phyloP scores from a whole-genome alignment of 495 filamentous ascomycete species.

The Aspergillus cristatus region DNA sequence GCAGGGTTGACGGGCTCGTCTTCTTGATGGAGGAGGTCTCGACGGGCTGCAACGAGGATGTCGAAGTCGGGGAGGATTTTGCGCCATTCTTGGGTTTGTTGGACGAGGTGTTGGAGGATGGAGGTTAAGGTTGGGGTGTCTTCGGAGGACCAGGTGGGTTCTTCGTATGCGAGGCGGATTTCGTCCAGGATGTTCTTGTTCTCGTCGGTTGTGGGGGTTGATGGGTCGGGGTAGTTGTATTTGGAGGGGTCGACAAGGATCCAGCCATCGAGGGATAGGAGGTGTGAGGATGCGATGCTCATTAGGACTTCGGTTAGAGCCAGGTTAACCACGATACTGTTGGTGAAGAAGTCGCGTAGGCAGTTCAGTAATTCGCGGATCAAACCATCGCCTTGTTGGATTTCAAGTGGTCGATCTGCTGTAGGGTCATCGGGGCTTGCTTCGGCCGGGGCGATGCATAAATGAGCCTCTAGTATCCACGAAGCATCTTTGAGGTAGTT shows the following conservation, averaged over 20 bases:
- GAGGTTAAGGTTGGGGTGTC: constrained; percentile 32
- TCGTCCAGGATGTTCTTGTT: constrained; percentile 13
- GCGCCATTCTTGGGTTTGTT: constrained; percentile 56
- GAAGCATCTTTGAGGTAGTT: constrained; percentile 73
- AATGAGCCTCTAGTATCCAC: constrained; percentile 67
- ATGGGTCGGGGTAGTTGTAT: constrained; percentile 15
- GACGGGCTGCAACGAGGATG: constrained; percentile 62
- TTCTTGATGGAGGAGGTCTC: constrained; percentile 33
- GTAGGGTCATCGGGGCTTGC: constrained; percentile 14
- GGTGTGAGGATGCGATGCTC: constrained; percentile 72
- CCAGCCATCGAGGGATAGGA: constrained; percentile 80
- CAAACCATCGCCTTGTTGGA: constrained; percentile 67
- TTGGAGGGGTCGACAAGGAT: constrained; percentile 61
- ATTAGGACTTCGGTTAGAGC: constrained; percentile 74
- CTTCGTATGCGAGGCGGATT: constrained; percentile 22
- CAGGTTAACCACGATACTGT: constrained; percentile 84
- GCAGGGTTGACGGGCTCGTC: constrained; percentile 17
- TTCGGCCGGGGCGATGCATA: constrained; percentile 24
- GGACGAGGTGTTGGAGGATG: constrained; percentile 43
- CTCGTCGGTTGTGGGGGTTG: neutral
- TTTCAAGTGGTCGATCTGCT: constrained; percentile 21
- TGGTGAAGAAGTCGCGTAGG: constrained; percentile 72
- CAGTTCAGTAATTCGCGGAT: constrained; percentile 60
- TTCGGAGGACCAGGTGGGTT: constrained; percentile 28
- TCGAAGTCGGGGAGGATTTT: constrained; percentile 68